Base-by-base conservation (phyloP, 441 rosid genomes). In the Eruca vesicaria region DNA sequence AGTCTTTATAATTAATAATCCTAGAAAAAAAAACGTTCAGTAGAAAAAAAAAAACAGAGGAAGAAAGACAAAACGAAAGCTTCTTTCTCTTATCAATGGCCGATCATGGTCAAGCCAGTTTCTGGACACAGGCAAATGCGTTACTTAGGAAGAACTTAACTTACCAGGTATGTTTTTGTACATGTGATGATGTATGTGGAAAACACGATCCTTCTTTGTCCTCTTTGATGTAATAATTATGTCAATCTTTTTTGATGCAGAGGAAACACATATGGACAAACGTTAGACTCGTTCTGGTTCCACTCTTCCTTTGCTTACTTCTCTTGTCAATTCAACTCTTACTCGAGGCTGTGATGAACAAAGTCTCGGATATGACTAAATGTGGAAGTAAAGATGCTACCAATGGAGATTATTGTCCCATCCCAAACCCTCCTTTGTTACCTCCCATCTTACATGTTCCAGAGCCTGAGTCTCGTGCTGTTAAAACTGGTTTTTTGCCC, bases 401-500 rank as follows among this genome's bases (percentile, higher is more conserved):
- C 6, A 2, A 1, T 9, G 6, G 18, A 11, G 14, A 15, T 69
- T 89, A 19, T 73, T 92, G 99, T 81, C 73, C 93, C 7, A 76
- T 90, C 74, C 81, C 78, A 32, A 80, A 48, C 20, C 96, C 99
- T 53, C 87, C 86, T 4, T 63, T 79, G 71, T 87, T 93, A 88
- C 97, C 99, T 58, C 90, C 97, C 14, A 9, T 96, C 68, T 83
- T 96, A 56, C 86, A 86, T 65, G 72, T 91, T 71, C 99, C 99
- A 35, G 81, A 77, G 62, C 83, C 90, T 31, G 72, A 84, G 28
- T 88, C 79, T 71, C 94, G 97, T 48, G 96, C 97, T 3, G 99
- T 88, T 63, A 80, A 79, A 68, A 75, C 82, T 9, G 77, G 75
- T 74, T 63, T 69, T 5, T 55, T 79, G 26, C 71, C 82, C 12